Percentiles rank a stretch among this genome's conserved stretches.
phyloP scores from a whole-genome alignment of 2,329 filamentous ascomycete genomes.

The Stylonectria norvegica region DNA sequence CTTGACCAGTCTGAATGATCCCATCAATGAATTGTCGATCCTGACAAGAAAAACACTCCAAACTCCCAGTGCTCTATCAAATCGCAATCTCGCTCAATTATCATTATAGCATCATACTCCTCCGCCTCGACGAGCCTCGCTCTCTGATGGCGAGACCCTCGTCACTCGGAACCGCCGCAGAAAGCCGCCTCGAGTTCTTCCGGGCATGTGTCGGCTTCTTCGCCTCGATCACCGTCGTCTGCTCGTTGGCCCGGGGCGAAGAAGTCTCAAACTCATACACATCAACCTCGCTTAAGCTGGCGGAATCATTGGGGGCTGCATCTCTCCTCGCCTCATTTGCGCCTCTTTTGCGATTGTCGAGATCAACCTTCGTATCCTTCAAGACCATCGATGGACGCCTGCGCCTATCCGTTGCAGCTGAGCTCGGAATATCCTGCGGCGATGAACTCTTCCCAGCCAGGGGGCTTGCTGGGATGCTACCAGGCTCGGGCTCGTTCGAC shows the following conservation, averaged over 20 bases:
- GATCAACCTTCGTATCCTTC: conserved; percentile 11
- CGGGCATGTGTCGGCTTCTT: conserved; percentile 29
- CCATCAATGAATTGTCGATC: conserved; percentile 24
- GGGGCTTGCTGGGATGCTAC: conserved; percentile 36
- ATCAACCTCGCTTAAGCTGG: conserved; percentile 37
- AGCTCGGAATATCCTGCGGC: conserved; percentile 28
- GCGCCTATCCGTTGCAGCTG: conserved; percentile 37
- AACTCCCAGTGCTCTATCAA: conserved; percentile 27
- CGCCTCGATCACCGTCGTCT: conserved; percentile 22
- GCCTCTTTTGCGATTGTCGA: conserved; percentile 10
- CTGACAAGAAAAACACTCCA: conserved; percentile 24
- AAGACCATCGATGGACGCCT: conserved; percentile 37
- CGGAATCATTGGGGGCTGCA: conserved; percentile 16
- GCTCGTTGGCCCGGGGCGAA: conserved; percentile 39
- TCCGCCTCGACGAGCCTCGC: conserved; percentile 41
- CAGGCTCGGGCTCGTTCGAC: conserved; percentile 13
- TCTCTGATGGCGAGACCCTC: conserved; percentile 28
- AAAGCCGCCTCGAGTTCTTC: conserved; percentile 37
- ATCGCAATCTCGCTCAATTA: conserved; percentile 15
- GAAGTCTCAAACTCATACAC: conserved; percentile 54
- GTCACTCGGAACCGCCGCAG: conserved; percentile 37
- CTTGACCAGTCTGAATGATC: conserved; percentile 30
- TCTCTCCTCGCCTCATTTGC: conserved; percentile 14
- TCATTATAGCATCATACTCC: conserved; percentile 59
- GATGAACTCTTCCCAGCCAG: conserved; percentile 38